Evolutionary conservation across 768 basidiomycete genomes (phyloP).

Genomic region (Kwoniella newhampshirensis): DNA sequence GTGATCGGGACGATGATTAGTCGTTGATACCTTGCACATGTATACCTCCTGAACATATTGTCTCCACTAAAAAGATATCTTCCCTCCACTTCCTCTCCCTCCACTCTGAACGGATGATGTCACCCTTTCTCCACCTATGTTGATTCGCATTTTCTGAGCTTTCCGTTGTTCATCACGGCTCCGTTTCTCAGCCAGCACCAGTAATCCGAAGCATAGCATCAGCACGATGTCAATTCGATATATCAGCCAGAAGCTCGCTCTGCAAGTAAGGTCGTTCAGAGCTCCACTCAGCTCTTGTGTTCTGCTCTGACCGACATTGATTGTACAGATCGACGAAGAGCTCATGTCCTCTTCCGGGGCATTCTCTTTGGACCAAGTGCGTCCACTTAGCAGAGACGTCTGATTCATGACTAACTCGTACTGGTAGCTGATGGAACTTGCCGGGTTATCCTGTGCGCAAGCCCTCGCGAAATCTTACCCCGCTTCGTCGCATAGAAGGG

Average conservation of each 20-base stretch:
- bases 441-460: constrained; percentile 90
- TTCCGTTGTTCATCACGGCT: no score
- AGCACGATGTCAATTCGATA: constrained; percentile 47
- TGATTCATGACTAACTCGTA: background rate
- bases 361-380: constrained; percentile 89
- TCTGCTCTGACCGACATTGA: constrained; percentile 1
- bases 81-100: constrained; percentile 2
- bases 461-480: constrained; percentile 75
- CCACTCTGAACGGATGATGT: constrained; percentile 20
- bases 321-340: constrained; percentile 79
- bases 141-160: no score
- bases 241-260: constrained; percentile 48
- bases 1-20: background rate
- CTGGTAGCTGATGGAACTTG: constrained; percentile 88
- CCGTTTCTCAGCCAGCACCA: no score
- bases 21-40: constrained; percentile 16
- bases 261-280: constrained; percentile 41
- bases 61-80: background rate
- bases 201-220: background rate
- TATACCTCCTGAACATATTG: constrained; percentile 1
- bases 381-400: constrained; percentile 6
- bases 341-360: constrained; percentile 84
- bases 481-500: constrained; percentile 66
- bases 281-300: constrained; percentile 14
- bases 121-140: constrained; percentile 2